Evolutionary conservation across 2,329 filamentous ascomycete species (phyloP), one percentile per base, ranked within the genome.

Genomic region (Aaosphaeria arxii): DNA sequence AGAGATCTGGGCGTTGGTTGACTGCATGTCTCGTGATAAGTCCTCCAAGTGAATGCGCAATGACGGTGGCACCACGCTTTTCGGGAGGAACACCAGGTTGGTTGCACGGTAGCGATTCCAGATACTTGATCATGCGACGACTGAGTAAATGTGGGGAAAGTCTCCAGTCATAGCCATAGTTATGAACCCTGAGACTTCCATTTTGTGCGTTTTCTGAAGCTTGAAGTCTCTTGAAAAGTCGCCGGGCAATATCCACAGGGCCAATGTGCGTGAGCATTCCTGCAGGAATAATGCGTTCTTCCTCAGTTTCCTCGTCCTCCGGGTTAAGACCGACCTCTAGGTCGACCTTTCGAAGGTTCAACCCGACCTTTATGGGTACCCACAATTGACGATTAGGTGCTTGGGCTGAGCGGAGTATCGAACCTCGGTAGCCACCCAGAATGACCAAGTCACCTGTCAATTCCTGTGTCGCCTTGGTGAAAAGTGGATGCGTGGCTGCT

Each of bases 101-200:
- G 61, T 96, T 96, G 44, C 84, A 91, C 0, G 87, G 87, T 1
- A 97, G 75, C 2, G 72, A 77, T 62, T 88, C 83, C 11, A 97
- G 74, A 59, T 89, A 96, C 13, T 80, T 72, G 33, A 86, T 82
- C n/a, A 97, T 74, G 51, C 83, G 83, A 41, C 78, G 76, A 3
- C 88, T 91, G 0, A 94, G 78, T 1, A 90, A 74, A 61, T 86
- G 81, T 1, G 92, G 92, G 54, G 89, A 94, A 36, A 96, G 74
- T 11, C 92, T 81, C 92, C 92, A 97, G 71, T 97, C 92, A 61
- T 96, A 97, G 13, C 91, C 91, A 63, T 92, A 97, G 59, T 96
- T 87, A 76, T 91, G 91, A 1, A 96, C 81, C 42, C 90, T 80
- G 5, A 96, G 74, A 53, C 81, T 86, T 6, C 89, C 89, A 4